Base-by-base conservation (phyloP, 2,329 filamentous ascomycete genomes). In the Colletotrichum viniferum region DNA sequence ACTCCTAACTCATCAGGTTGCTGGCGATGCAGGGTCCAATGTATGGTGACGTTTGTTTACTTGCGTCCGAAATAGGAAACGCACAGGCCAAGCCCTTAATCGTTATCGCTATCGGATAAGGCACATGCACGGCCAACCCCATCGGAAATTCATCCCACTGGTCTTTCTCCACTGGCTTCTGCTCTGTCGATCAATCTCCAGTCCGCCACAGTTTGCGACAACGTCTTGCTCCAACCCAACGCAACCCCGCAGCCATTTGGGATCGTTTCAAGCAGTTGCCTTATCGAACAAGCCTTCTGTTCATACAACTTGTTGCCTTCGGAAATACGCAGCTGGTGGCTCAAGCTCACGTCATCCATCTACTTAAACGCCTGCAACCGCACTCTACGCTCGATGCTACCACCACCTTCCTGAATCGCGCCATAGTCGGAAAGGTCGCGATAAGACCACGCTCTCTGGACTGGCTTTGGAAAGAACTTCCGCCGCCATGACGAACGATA, bases 401-500 rank as follows among this genome's bases (percentile, higher is more conserved):
- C 36, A 12, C 9, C 43, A 48, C 18, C 12, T n/a, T 24, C n/a
- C 24, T 60, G 69, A 65, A 48, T 38, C 36, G 32, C 18, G 58
- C 30, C 58, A 32, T 9, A 32, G 13, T 21, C 28, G 38, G 36
- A 61, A 74, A 55, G 61, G 28, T 38, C 34, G 30, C 52, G 18
- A 36, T 7, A 16, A 7, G 4, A 14, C 18, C 7, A 55, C 7
- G 5, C 4, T 65, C 21, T 60, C 28, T 30, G 21, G 7, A 43
- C 48, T 28, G 4, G 30, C 55, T 58, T 16, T 52, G 5, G 32
- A 60, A 7, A 69, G 2, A 7, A 61, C 3, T 18, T 16, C 18
- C 3, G n/a, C 4, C 32, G 55, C n/a, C 30, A 88, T 87, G 86
- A 71, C 84, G 13, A 86, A 86, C 69, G 85, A 90, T 78, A 86